A percentile compares a stretch with the other conserved stretches of the same genome.
Conservation (phyloP, 176 grass and related monocot species). For the Elaeis guineensis region DNA sequence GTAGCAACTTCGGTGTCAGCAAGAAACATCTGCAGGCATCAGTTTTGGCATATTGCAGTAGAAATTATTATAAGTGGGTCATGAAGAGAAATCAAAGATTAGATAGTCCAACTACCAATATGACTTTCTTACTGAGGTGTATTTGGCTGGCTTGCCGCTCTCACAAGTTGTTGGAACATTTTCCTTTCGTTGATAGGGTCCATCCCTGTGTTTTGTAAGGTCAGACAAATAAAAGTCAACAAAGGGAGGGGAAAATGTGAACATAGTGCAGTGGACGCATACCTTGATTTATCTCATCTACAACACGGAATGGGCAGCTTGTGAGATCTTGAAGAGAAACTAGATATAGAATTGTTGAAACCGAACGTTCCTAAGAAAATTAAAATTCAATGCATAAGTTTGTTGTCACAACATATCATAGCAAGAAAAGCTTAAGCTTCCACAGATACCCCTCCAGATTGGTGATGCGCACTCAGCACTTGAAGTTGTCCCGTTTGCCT, state of each 20-base stretch:
- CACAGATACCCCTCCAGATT: conserved; percentile 88
- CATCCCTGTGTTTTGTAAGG: conserved; percentile 54
- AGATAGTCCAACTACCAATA: not conserved
- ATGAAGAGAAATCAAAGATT: not conserved
- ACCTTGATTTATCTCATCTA: conserved; percentile 99
- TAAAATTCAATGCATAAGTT: conserved; percentile 11
- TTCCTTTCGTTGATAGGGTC: conserved; percentile 98
- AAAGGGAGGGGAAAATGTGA: not conserved
- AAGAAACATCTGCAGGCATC: conserved; percentile 63
- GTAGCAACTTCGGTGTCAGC: conserved; percentile 81
- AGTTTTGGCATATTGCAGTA: not conserved
- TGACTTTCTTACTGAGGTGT: conserved; percentile 69
- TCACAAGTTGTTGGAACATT: conserved; percentile 98
- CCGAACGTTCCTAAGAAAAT: conserved; percentile 70
- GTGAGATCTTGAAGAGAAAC: conserved; percentile 98
- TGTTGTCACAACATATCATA: no score
- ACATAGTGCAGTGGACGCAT: not conserved
- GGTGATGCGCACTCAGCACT: conserved; percentile 88
- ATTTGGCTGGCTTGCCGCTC: conserved; percentile 82
- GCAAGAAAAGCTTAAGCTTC: not conserved
- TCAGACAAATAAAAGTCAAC: not conserved
- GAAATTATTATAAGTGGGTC: conserved; percentile 2
- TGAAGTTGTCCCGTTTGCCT: conserved; percentile 92
- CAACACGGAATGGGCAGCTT: conserved; percentile 82
- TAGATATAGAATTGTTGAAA: conserved; percentile 92